Evolutionary conservation across 176 grass and related monocot species (phyloP).

Genomic region (Ananas comosus): DNA sequence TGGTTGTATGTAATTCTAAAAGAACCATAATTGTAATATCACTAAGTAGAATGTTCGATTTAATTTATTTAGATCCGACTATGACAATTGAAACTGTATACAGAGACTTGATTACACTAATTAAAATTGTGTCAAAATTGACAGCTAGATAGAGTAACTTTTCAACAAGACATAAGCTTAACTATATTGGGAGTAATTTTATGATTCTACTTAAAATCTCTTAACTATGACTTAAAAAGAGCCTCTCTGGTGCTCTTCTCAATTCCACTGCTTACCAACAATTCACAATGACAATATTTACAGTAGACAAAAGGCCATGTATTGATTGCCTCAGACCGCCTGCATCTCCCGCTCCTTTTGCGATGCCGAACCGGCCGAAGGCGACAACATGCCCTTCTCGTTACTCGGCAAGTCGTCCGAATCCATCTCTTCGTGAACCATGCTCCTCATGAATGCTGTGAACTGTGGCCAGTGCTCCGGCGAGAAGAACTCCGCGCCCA

Average conservation of each 20-base stretch:
- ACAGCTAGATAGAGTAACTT: too few relatives aligned
- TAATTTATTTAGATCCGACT: too few relatives aligned
- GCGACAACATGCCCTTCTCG: conserved; percentile 9
- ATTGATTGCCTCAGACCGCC: conserved; percentile 11
- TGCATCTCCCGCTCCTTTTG: conserved; percentile 16
- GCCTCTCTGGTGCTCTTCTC: too few relatives aligned
- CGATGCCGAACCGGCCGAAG: background rate
- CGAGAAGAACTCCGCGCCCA: conserved; percentile 73
- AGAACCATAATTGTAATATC: too few relatives aligned
- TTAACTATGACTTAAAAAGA: background rate
- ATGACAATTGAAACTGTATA: too few relatives aligned
- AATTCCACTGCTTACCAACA: background rate
- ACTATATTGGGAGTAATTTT: too few relatives aligned
- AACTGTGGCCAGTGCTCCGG: conserved; percentile 85
- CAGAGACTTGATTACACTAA: too few relatives aligned
- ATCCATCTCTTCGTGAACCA: conserved; percentile 42
- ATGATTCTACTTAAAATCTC: background rate
- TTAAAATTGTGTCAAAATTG: too few relatives aligned
- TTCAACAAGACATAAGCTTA: too few relatives aligned
- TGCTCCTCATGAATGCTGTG: conserved; percentile 49
- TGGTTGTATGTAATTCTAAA: too few relatives aligned
- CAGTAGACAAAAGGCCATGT: background rate
- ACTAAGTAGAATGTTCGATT: too few relatives aligned
- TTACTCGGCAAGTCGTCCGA: conserved; percentile 37
- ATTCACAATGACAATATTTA: background rate